Evolutionary conservation across 495 filamentous ascomycete genomes (phyloP), one percentile per base, ranked within the genome.

Genomic region (Tuber microsphaerosporum): DNA sequence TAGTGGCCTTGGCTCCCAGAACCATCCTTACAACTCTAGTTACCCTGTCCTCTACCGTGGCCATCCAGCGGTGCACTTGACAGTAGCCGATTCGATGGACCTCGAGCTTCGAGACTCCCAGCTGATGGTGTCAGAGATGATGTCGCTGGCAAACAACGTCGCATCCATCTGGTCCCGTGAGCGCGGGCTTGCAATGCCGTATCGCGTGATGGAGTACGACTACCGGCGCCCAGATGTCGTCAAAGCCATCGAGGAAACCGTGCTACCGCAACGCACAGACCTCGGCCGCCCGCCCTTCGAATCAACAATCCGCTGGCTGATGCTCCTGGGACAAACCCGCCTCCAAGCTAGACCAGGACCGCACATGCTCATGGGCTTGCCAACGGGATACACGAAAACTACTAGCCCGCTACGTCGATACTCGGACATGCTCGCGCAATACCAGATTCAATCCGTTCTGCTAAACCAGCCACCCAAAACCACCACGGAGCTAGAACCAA

Each of bases 331-430:
- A 7, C 81, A 82, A 73, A 86, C 85, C 70, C 83, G 85, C 19
- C 31, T 83, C 19, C 72, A 56, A 31, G 82, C 87, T 65, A 74
- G 46, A 48, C 88, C 90, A 0, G 83, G 88, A 65, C 87, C 85
- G 26, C 88, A 92, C 79, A 84, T 85, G 44, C 82, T 86, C 14
- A 84, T 97, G 31, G 93, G 92, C 19, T 77, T 91, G 7, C 75
- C 79, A 2, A 84, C 90, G 69, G 85, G 89, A 51, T 97, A 97
- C 82, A 85, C 89, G 76, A 95, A 93, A 80, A 89, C 89, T 56
- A 98, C 95, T 2, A 93, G 91, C 77, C 95, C 95, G 3, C 86
- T 99, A 12, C 92, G 95, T 26, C 88, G 95, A 43, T 97, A 90
- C 84, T 84, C 85, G 22, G 95, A 99, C 83, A 84, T 98, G 76